Percentiles rank a stretch among this genome's conserved stretches.
Evolutionary conservation across 2,329 filamentous ascomycete genomes (phyloP).

Genomic region (Aquanectria penicillioides): DNA sequence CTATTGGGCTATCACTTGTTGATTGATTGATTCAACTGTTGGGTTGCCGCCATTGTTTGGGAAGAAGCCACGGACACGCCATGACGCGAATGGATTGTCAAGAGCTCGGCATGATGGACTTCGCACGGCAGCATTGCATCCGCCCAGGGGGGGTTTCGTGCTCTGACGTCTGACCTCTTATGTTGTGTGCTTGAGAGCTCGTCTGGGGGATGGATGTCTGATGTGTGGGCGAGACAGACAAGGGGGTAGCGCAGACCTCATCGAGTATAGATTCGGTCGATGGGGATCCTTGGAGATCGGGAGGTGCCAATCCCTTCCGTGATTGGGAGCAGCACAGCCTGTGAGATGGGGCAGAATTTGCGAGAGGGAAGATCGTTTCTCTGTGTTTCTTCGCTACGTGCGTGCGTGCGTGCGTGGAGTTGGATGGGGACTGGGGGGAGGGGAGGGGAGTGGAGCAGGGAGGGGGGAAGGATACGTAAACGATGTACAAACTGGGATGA

Average conservation of each 20-base stretch:
- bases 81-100: neutral
- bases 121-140: no score
- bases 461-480: conserved; percentile 1
- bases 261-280: conserved; percentile 14
- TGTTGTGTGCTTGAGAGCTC: no score
- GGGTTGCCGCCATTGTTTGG: neutral
- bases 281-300: conserved; percentile 30
- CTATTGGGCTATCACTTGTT: neutral
- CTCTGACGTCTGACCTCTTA: no score
- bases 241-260: no score
- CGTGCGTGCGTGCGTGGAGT: conserved; percentile 4
- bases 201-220: conserved; percentile 8
- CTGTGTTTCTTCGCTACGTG: conserved; percentile 3
- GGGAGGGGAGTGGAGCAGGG: neutral
- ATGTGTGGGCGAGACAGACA: neutral
- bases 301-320: conserved; percentile 34
- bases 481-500: conserved; percentile 12
- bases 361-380: conserved; percentile 13
- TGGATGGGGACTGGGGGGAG: neutral
- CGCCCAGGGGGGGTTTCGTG: no score
- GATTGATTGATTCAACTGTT: conserved; percentile 2
- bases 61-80: neutral
- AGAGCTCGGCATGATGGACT: neutral
- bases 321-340: conserved; percentile 29
- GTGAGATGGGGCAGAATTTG: conserved; percentile 10